Conservation (phyloP, 805 yeast species). For the Saccharomyces jurei region DNA sequence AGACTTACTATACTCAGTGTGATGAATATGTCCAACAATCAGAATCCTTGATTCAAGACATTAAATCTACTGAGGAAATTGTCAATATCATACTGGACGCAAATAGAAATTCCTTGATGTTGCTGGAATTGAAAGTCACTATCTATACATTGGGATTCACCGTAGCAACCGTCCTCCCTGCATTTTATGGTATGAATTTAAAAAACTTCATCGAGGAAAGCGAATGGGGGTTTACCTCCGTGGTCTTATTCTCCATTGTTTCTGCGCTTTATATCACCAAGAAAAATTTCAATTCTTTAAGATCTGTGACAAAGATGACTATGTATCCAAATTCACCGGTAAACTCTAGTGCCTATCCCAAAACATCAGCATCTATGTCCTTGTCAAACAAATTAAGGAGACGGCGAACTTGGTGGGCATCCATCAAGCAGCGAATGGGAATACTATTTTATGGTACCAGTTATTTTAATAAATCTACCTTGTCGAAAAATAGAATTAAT, state of each 20-base stretch:
- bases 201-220: constrained; percentile 72
- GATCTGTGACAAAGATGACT: constrained; percentile 58
- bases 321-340: constrained; percentile 31
- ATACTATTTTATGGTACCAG: constrained; percentile 16
- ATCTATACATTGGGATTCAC: constrained; percentile 81
- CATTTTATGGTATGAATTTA: constrained; percentile 83
- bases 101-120: constrained; percentile 82
- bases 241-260: constrained; percentile 43
- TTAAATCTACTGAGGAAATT: constrained; percentile 85
- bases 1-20: constrained; percentile 82
- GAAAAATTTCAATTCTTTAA: constrained; percentile 48
- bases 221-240: constrained; percentile 50
- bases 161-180: constrained; percentile 76
- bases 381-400: neutral
- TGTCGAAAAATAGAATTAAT: constrained; percentile 4
- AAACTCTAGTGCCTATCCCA: constrained; percentile 5
- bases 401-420: constrained; percentile 18
- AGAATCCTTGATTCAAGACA: constrained; percentile 72
- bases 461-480: neutral
- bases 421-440: constrained; percentile 11
- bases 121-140: constrained; percentile 73
- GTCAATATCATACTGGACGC: constrained; percentile 87
- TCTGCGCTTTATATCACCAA: constrained; percentile 49
- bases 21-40: constrained; percentile 92
- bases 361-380: constrained; percentile 10